Evolutionary conservation across 805 yeast genomes (phyloP).

Genomic region (Saturnispora sekii): DNA sequence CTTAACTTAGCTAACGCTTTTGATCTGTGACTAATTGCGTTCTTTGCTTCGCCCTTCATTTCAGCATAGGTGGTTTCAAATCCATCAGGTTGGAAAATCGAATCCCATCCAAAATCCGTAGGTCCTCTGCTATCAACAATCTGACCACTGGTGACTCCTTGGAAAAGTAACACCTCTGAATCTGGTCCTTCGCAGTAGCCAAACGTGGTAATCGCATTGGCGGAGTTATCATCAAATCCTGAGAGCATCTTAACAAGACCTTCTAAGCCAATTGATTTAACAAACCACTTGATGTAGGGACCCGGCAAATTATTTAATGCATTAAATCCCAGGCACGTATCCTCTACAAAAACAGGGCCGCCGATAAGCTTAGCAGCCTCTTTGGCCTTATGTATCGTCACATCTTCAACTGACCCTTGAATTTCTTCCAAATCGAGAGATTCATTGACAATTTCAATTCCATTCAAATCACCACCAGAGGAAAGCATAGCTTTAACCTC

Average conservation of each 20-base stretch:
- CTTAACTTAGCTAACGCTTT: constrained; percentile 70
- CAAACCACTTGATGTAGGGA: constrained; percentile 85
- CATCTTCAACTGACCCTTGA: constrained; percentile 80
- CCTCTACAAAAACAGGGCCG: constrained; percentile 92
- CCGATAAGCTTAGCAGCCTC: constrained; percentile 52
- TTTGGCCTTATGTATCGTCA: constrained; percentile 69
- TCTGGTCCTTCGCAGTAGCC: constrained; percentile 86
- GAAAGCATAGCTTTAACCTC: constrained; percentile 75
- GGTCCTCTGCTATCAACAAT: constrained; percentile 78
- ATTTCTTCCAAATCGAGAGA: constrained; percentile 79
- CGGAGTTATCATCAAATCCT: constrained; percentile 76
- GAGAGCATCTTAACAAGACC: constrained; percentile 70
- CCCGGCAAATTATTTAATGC: constrained; percentile 85
- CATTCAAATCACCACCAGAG: constrained; percentile 23
- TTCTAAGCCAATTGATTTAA: constrained; percentile 60
- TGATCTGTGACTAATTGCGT: constrained; percentile 78
- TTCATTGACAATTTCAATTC: constrained; percentile 46
- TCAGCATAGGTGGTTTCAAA: constrained; percentile 76
- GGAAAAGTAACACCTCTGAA: constrained; percentile 61
- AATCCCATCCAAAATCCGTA: constrained; percentile 88
- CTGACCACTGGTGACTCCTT: constrained; percentile 72
- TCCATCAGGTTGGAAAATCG: constrained; percentile 79
- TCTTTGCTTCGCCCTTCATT: constrained; percentile 68
- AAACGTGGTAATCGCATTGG: constrained; percentile 84
- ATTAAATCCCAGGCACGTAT: constrained; percentile 78